Conservation (phyloP, 78 protist species). For the Planoprotostelium fungivorum region DNA sequence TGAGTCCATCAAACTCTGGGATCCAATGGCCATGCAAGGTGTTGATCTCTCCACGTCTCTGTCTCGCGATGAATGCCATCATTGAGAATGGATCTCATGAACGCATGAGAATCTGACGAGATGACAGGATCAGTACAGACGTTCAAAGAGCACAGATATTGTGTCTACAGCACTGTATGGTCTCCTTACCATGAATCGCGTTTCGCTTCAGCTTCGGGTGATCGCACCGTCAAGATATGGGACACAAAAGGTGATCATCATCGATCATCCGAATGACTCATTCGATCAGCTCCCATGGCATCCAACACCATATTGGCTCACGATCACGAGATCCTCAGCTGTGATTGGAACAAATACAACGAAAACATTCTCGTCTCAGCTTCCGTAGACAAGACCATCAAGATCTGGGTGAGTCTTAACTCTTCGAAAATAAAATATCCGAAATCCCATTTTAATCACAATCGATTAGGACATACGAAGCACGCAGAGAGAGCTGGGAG, state of each 20-base stretch:
- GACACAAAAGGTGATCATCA: slow-evolving; percentile 37
- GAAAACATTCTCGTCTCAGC: slow-evolving; percentile 60
- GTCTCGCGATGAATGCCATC: not conserved
- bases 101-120: not conserved
- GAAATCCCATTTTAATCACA: not conserved
- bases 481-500: slow-evolving; percentile 29
- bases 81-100: not conserved
- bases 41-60: not conserved
- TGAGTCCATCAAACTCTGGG: slow-evolving; percentile 62
- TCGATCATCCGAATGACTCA: slow-evolving; percentile 5
- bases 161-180: slow-evolving; percentile 73
- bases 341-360: slow-evolving; percentile 82
- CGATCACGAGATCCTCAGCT: slow-evolving; percentile 62
- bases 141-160: slow-evolving; percentile 65
- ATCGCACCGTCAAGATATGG: slow-evolving; percentile 66
- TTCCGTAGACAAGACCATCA: slow-evolving; percentile 64
- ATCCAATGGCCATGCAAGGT: slow-evolving; percentile 17
- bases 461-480: slow-evolving; percentile 54
- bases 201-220: slow-evolving; percentile 78
- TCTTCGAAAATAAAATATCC: not conserved
- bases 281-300: slow-evolving; percentile 7
- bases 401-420: slow-evolving; percentile 43
- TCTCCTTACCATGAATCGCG: slow-evolving; percentile 46
- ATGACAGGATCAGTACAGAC: slow-evolving; percentile 30
- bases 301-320: slow-evolving; percentile 61